A percentile compares a stretch with the other conserved stretches of the same genome.
phyloP scores from a whole-genome alignment of 2,329 filamentous ascomycete species.

The Elsinoe arachidis region DNA sequence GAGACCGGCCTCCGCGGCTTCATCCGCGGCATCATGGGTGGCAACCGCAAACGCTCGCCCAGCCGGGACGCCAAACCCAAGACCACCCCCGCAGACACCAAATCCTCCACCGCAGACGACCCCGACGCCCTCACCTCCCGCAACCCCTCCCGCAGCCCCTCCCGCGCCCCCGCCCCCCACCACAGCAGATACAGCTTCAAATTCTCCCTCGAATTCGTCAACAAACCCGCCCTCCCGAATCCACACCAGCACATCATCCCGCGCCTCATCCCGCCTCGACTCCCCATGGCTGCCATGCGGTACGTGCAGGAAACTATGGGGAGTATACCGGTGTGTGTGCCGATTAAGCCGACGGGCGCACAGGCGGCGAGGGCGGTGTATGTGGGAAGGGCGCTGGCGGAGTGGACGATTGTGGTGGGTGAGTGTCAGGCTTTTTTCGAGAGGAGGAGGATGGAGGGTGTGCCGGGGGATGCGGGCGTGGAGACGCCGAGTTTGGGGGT shows the following conservation, averaged over 20 bases:
- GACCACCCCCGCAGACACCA: constrained; percentile 15
- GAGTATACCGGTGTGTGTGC: constrained; percentile 18
- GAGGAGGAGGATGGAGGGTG: constrained; percentile 63
- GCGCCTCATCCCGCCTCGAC: constrained; percentile 56
- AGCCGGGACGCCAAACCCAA: constrained; percentile 15
- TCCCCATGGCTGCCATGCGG: constrained; percentile 62
- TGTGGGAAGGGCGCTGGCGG: constrained; percentile 63
- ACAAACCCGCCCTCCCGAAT: constrained; percentile 28
- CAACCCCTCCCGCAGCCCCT: not conserved
- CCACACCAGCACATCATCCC: constrained; percentile 48
- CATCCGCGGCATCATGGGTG: constrained; percentile 28
- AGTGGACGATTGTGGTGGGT: constrained; percentile 66
- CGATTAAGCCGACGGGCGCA: constrained; percentile 30
- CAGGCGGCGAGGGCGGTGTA: constrained; percentile 45
- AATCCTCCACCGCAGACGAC: constrained; percentile 14
- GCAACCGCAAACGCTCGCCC: constrained; percentile 22
- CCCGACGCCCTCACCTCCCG: not conserved
- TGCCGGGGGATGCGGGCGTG: constrained; percentile 56
- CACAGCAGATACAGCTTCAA: constrained; percentile 60
- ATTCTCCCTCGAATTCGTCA: constrained; percentile 62
- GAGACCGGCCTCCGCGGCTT: constrained; percentile 27
- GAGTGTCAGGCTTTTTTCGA: constrained; percentile 80
- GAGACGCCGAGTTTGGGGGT: constrained; percentile 60
- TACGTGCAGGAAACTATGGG: constrained; percentile 41
- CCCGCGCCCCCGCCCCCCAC: constrained; percentile 24